These are phyloP conservation scores for Teratosphaeria destructans DNA, from an alignment of 2,329 filamentous ascomycete genomes.

Conservation along the genomic window DNA sequence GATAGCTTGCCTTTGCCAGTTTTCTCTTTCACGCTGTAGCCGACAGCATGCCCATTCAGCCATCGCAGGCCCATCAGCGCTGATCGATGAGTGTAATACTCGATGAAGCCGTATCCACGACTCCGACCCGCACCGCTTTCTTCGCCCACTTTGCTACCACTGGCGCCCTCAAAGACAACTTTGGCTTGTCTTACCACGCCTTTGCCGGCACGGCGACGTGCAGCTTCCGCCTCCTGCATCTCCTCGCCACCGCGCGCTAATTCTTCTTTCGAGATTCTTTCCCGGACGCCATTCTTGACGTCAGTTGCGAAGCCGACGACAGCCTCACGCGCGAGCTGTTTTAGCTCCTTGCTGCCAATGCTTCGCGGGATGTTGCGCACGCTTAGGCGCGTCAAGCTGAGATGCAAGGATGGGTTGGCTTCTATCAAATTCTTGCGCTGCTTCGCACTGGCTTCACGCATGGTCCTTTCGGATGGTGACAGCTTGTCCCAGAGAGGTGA, in stretches of 20 bases:
- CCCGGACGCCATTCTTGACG: constrained; percentile 65
- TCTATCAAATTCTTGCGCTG: constrained; percentile 88
- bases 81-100: constrained; percentile 87
- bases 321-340: constrained; percentile 81
- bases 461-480: constrained; percentile 67
- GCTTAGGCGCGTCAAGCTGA: constrained; percentile 82
- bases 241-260: constrained; percentile 66
- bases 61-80: constrained; percentile 91
- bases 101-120: constrained; percentile 92
- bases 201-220: constrained; percentile 71
- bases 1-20: constrained; percentile 23
- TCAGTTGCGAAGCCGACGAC: constrained; percentile 89
- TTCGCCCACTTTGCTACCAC: constrained; percentile 76
- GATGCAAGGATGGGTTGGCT: constrained; percentile 76
- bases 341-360: constrained; percentile 76
- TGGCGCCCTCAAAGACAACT: constrained; percentile 79
- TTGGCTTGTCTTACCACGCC: constrained; percentile 88
- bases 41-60: constrained; percentile 68
- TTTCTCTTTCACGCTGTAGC: constrained; percentile 35
- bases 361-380: constrained; percentile 82
- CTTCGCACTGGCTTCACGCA: constrained; percentile 76
- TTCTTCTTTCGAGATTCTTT: constrained; percentile 83
- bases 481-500: constrained; percentile 69
- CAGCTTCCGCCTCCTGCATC: constrained; percentile 68
- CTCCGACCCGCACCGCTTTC: constrained; percentile 68